phyloP scores from a whole-genome alignment of 805 yeast genomes.

The Cyberlindnera galapagoensis region DNA sequence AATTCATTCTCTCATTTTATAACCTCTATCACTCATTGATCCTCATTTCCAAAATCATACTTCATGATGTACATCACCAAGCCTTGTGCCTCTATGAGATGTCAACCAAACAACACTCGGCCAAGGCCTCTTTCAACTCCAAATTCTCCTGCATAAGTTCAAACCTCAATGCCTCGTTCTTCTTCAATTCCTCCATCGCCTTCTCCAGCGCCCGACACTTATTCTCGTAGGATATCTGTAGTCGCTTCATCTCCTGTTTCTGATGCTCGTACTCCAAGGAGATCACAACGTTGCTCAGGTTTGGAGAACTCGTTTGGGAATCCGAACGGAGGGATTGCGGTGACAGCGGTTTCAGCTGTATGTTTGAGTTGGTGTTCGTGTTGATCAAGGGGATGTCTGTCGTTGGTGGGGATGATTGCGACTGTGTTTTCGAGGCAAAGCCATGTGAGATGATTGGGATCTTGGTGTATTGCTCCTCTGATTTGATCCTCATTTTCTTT shows the following conservation, averaged over 20 bases:
- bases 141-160: slow-evolving; percentile 31
- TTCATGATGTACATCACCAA: too few relatives aligned
- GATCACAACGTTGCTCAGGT: not conserved
- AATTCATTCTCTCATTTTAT: too few relatives aligned
- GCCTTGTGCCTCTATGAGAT: too few relatives aligned
- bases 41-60: too few relatives aligned
- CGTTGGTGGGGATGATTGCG: slow-evolving; percentile 1
- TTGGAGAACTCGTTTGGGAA: slow-evolving; percentile 18
- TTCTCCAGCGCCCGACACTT: slow-evolving; percentile 28
- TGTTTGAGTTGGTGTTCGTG: not conserved
- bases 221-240: slow-evolving; percentile 28
- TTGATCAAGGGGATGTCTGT: not conserved
- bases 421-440: not conserved
- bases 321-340: slow-evolving; percentile 32
- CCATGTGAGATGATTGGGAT: too few relatives aligned
- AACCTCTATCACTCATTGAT: too few relatives aligned
- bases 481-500: too few relatives aligned
- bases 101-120: too few relatives aligned
- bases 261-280: slow-evolving; percentile 3
- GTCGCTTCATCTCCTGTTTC: slow-evolving; percentile 14
- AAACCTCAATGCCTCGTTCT: slow-evolving; percentile 32
- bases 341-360: slow-evolving; percentile 20
- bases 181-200: slow-evolving; percentile 27
- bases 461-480: too few relatives aligned
- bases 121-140: slow-evolving; percentile 25